Evolutionary conservation across 2,329 filamentous ascomycete genomes (phyloP), one percentile per base, ranked within the genome.

Genomic region (Colletotrichum musicola): DNA sequence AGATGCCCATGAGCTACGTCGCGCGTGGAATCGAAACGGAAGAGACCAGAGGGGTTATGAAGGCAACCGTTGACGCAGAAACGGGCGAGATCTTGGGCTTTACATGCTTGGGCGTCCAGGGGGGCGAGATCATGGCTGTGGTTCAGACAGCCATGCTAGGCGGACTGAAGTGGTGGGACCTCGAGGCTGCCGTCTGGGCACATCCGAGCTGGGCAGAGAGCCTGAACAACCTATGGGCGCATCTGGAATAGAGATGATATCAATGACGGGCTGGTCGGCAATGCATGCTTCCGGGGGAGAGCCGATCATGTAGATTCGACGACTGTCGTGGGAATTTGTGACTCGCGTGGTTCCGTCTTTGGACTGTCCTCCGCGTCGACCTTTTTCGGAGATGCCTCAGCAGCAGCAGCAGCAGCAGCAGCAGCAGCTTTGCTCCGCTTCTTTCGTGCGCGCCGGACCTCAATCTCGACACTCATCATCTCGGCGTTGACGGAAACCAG

Each of bases 401-500:
- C 6, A 9, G 30, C 30, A 35, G 30, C 30, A 35, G 30, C 81
- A 1, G 30, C 6, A 9, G 30, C 30, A 35, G 30, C 30, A 35
- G 30, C 30, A 35, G 30, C 30, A 10, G 80, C 81, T 76, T 87
- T 88, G 27, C 83, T 82, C 42, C 85, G 80, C 78, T 77, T 84
- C 80, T 90, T 89, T 65, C 84, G 81, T 42, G 85, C 86, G 65
- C 91, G 82, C 44, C 91, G 84, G 62, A 95, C 89, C 72, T 92
- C 87, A 59, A 90, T 88, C 80, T 94, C 92, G 5, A 93, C 76
- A n/a, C 80, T 79, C 14, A 83, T 82, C 86, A 95, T 89, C 73
- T 89, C 85, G 30, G 83, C 83, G 42, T 84, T 82, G n/a, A 92
- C 77, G 1, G 84, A 85, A 6, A 84, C 84, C 9, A 94, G 80